Conservation (phyloP, 768 basidiomycete species). For the Glaciozyma martinii region DNA sequence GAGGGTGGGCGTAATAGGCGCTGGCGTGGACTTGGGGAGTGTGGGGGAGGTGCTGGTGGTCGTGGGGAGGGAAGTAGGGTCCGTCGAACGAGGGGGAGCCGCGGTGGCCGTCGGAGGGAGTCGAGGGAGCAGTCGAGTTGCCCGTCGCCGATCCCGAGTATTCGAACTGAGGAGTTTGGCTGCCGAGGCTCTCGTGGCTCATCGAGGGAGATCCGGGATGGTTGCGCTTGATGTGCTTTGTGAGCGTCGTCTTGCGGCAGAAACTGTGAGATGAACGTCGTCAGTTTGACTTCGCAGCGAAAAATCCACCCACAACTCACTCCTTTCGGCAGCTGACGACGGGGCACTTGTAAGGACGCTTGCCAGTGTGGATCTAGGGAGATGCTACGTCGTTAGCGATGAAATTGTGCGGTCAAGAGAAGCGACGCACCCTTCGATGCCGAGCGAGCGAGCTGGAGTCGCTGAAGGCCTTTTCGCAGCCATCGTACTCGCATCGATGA, state of each 20-base stretch:
- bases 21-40: not conserved
- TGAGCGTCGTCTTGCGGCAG: conserved; percentile 41
- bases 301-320: conserved; percentile 26
- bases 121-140: not conserved
- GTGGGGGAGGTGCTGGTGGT: not conserved
- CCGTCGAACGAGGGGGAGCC: not conserved
- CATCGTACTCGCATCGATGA: conserved; percentile 63
- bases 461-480: conserved; percentile 76
- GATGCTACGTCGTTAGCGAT: not conserved
- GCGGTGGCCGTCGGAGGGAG: not conserved
- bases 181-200: no score
- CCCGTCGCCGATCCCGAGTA: no score
- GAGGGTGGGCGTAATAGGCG: not conserved
- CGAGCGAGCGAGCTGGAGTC: conserved; percentile 87
- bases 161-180: no score
- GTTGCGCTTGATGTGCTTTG: conserved; percentile 39
- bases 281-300: not conserved
- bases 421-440: conserved; percentile 59
- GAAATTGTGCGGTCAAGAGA: not conserved
- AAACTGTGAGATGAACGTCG: conserved; percentile 31
- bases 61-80: not conserved
- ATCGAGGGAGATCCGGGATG: conserved; percentile 30
- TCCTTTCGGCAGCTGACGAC: conserved; percentile 34
- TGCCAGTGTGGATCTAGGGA: conserved; percentile 38
- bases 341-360: conserved; percentile 40